Evolutionary conservation across 805 yeast species (phyloP).

Genomic region (Yamadazyma nakazawae): DNA sequence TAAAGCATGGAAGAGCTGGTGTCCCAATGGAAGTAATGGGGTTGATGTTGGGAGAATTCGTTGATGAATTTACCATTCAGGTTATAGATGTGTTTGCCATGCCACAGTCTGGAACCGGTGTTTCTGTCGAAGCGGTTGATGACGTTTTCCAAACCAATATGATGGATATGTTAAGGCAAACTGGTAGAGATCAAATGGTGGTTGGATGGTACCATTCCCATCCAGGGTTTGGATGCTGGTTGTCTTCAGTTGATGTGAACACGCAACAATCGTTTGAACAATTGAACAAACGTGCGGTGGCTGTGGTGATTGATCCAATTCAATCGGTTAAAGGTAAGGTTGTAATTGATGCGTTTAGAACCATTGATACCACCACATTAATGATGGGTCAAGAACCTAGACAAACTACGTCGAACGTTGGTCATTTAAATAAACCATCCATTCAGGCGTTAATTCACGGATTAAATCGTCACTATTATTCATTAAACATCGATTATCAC

Average conservation of each 20-base stretch:
- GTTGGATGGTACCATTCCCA: constrained; percentile 99
- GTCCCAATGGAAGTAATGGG: constrained; percentile 89
- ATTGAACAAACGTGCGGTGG: constrained; percentile 92
- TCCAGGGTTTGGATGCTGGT: constrained; percentile 99
- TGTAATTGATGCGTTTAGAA: constrained; percentile 96
- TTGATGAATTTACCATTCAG: constrained; percentile 94
- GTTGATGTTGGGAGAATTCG: constrained; percentile 95
- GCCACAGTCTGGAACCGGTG: constrained; percentile 99
- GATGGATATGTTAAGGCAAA: constrained; percentile 99
- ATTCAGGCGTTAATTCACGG: constrained; percentile 98
- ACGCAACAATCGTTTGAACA: constrained; percentile 98
- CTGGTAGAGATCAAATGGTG: constrained; percentile 99
- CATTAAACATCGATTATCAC: constrained; percentile 89
- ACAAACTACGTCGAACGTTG: constrained; percentile 94
- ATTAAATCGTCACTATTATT: constrained; percentile 92
- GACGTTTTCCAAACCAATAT: constrained; percentile 97
- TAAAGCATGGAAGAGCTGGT: constrained; percentile 95
- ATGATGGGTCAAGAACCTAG: constrained; percentile 98
- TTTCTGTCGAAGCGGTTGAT: constrained; percentile 97
- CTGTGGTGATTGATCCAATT: constrained; percentile 97
- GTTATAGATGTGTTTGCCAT: constrained; percentile 98
- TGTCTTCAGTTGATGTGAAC: constrained; percentile 93
- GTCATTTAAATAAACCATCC: constrained; percentile 91
- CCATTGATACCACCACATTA: constrained; percentile 80
- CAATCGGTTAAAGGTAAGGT: constrained; percentile 99